Evolutionary conservation across 1,284 basidiomycete genomes (phyloP), one percentile per base, ranked within the genome.

Genomic region (Cryptococcus floricola): DNA sequence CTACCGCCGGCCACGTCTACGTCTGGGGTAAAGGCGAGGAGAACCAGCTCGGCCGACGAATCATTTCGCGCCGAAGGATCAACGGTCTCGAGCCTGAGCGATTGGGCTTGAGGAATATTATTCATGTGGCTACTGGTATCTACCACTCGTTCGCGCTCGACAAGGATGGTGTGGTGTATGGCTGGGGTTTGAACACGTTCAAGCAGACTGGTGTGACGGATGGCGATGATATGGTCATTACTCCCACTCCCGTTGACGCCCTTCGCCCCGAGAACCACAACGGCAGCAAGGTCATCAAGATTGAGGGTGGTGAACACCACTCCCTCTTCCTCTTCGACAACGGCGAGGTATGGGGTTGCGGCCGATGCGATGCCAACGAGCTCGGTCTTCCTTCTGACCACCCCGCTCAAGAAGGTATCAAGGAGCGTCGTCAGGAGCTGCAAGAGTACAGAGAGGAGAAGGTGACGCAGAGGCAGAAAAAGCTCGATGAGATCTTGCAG

Each of bases 61-160:
- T 93, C 59, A 80, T 91, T 60, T 85, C 90, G 73, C 84, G 91
- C 52, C 85, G 88, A 52, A 89, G 89, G 76, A 85, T 89, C 45
- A 86, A 90, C 67, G 90, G 79, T 13, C 74, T 83, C 44, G 78
- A 78, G 60, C 93, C 92, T 0, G 87, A 91, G 69, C 86, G 86
- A 64, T 81, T 95, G 46, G 81, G 82, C 3, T 80, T 96, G 16
- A 84, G 86, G 55, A 87, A 88, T 67, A 88, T 90, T 50, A 85
- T 87, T 18, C 79, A 80, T 44, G 80, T 96, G 60, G 91, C 89
- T 7, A 83, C 89, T 0, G 92, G 93, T 9, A 82, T 83, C 44
- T 89, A 87, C 75, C 88, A 91, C 72, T 92, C 90, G 0, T 96
- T 95, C 66, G 93, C 92, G 4, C 85, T 96, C 59, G 87, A 92